Conservation (phyloP, 148 eudicot genomes). For the Rhododendron simsii region DNA sequence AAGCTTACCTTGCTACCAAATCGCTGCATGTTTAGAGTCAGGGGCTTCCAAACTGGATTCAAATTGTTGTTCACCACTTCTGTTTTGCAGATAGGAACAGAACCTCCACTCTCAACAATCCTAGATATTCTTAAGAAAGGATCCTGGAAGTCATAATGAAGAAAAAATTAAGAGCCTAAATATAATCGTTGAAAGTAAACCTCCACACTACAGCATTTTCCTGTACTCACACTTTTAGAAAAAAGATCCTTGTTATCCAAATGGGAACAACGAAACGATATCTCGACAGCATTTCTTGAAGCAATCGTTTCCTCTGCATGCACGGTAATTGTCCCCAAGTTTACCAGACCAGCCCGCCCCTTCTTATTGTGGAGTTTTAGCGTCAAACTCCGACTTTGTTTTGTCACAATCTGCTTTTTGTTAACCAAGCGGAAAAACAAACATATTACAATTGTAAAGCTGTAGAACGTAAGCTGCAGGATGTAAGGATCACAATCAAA, state of each 20-base stretch:
- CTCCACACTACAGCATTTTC: background rate
- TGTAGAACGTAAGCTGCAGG: background rate
- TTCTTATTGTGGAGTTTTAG: conserved; percentile 49
- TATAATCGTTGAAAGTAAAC: background rate
- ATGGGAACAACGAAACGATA: conserved; percentile 50
- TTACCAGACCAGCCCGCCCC: conserved; percentile 27
- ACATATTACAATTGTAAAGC: background rate
- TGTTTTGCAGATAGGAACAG: conserved; percentile 84
- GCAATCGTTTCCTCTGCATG: conserved; percentile 79
- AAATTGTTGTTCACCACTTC: conserved; percentile 78
- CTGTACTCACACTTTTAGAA: conserved; percentile 75
- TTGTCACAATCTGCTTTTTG: conserved; percentile 70
- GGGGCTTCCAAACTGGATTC: conserved; percentile 84
- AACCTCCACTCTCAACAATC: conserved; percentile 60
- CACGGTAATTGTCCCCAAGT: conserved; percentile 54
- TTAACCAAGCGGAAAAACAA: conserved; percentile 7
- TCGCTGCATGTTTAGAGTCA: conserved; percentile 70
- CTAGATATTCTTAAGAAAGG: conserved; percentile 89
- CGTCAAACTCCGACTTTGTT: conserved; percentile 50
- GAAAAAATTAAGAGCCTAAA: conserved; percentile 10
- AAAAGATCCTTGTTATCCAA: conserved; percentile 76
- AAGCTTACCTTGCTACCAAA: conserved; percentile 71
- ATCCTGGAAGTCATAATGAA: conserved; percentile 46
- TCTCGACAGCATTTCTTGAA: conserved; percentile 65
- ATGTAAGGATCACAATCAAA: background rate